Evolutionary conservation across 1,284 basidiomycete species (phyloP).

Genomic region (Coriolopsis trogii): DNA sequence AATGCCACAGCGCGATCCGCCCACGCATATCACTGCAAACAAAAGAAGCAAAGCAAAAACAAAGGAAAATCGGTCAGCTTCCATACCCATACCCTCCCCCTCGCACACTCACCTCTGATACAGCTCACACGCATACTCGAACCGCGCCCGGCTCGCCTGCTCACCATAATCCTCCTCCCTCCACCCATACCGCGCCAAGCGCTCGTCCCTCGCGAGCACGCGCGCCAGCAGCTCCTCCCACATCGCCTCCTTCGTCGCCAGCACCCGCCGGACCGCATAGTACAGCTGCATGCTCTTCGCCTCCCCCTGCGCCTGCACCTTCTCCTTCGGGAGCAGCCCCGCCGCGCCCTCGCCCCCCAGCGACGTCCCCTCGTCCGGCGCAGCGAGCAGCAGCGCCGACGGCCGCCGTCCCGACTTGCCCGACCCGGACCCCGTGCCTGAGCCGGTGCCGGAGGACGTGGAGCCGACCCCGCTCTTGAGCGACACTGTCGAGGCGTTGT

Average conservation of each 20-base stretch:
- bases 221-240: conserved; percentile 75
- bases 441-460: conserved; percentile 5
- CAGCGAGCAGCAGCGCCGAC: conserved; percentile 36
- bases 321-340: conserved; percentile 48
- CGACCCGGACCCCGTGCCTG: neutral
- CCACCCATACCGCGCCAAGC: conserved; percentile 65
- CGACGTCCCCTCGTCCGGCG: conserved; percentile 38
- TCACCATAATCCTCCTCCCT: conserved; percentile 62
- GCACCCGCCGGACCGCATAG: conserved; percentile 61
- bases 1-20: conserved; percentile 69
- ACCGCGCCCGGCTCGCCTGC: conserved; percentile 55
- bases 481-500: conserved; percentile 13
- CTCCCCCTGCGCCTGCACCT: conserved; percentile 51
- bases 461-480: conserved; percentile 10
- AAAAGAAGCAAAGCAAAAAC: neutral
- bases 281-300: conserved; percentile 74
- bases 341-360: conserved; percentile 42
- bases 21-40: conserved; percentile 65
- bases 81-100: too few species aligned
- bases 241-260: conserved; percentile 76
- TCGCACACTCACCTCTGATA: conserved; percentile 60
- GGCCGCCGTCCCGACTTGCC: conserved; percentile 21
- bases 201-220: conserved; percentile 53
- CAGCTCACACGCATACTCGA: conserved; percentile 64
- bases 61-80: too few species aligned